A percentile compares a stretch with the other conserved stretches of the same genome.
These are phyloP conservation scores for Nitzschia sp. DNA, from an alignment of 108 stramenopile species.

Conservation along the genomic window DNA sequence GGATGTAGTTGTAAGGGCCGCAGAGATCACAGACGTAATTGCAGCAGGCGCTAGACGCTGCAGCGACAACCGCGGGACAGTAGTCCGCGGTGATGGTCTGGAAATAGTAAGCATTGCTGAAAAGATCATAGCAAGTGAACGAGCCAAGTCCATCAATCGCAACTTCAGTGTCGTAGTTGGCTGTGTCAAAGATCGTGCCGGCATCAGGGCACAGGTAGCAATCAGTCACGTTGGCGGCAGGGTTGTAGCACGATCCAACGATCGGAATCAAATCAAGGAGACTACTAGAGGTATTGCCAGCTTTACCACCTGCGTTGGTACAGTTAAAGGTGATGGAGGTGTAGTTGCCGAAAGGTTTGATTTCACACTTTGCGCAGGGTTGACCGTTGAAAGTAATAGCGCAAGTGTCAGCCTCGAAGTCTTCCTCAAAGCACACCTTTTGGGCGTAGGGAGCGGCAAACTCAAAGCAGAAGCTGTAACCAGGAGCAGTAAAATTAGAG, in stretches of 20 bases:
- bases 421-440: constrained; percentile 5
- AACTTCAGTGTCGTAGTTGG: background rate
- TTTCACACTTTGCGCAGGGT: background rate
- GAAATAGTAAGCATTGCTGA: background rate
- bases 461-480: background rate
- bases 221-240: background rate
- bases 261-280: background rate
- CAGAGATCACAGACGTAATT: background rate
- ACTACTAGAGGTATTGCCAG: background rate
- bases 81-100: background rate
- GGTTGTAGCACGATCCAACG: background rate
- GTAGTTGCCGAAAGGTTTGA: background rate
- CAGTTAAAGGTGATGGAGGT: background rate
- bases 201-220: background rate
- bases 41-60: background rate
- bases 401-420: background rate
- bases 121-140: background rate
- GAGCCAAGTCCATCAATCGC: background rate
- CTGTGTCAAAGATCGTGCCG: background rate
- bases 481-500: background rate
- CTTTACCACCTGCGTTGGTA: background rate
- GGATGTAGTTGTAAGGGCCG: background rate
- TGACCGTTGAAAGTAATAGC: background rate
- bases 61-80: background rate
- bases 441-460: constrained; percentile 2